Conservation (phyloP, 1,139 yeast species). For the Kluyveromyces marxianus region DNA sequence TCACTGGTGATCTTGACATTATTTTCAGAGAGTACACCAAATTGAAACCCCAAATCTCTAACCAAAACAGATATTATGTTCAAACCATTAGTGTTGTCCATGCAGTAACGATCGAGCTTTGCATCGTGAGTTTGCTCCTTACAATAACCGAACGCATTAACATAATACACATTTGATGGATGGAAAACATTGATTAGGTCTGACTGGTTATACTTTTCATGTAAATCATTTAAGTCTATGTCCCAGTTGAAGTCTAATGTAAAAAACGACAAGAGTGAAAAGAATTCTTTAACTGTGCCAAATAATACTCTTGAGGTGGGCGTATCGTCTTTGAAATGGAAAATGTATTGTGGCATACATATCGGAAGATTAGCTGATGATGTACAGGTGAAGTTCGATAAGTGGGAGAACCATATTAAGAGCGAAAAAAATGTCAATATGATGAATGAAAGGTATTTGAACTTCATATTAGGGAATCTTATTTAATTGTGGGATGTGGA, state of each 20-base stretch:
- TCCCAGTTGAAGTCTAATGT: conserved; percentile 45
- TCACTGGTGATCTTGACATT: conserved; percentile 21
- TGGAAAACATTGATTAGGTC: conserved; percentile 24
- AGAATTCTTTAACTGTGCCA: conserved; percentile 40
- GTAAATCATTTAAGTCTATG: conserved; percentile 11
- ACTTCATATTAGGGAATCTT: background rate
- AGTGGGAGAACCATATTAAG: conserved; percentile 19
- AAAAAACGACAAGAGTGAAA: conserved; percentile 46
- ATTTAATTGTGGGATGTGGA: background rate
- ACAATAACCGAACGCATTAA: conserved; percentile 26
- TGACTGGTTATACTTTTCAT: conserved; percentile 21
- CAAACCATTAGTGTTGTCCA: conserved; percentile 20
- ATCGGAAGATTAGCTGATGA: conserved; percentile 17
- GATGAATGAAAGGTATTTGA: conserved; percentile 1
- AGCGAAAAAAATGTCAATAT: conserved; percentile 9
- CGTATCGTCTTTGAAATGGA: conserved; percentile 36
- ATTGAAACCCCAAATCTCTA: conserved; percentile 27
- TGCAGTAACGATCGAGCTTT: conserved; percentile 17
- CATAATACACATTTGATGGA: conserved; percentile 16
- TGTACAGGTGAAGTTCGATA: conserved; percentile 31
- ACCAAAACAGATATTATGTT: conserved; percentile 23
- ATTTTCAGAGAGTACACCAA: conserved; percentile 20
- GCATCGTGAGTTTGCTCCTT: conserved; percentile 12
- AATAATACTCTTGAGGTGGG: conserved; percentile 34
- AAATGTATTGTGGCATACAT: conserved; percentile 43